Evolutionary conservation across 2,329 filamentous ascomycete genomes (phyloP), one percentile per base, ranked within the genome.

Genomic region (Cercospora janseana): DNA sequence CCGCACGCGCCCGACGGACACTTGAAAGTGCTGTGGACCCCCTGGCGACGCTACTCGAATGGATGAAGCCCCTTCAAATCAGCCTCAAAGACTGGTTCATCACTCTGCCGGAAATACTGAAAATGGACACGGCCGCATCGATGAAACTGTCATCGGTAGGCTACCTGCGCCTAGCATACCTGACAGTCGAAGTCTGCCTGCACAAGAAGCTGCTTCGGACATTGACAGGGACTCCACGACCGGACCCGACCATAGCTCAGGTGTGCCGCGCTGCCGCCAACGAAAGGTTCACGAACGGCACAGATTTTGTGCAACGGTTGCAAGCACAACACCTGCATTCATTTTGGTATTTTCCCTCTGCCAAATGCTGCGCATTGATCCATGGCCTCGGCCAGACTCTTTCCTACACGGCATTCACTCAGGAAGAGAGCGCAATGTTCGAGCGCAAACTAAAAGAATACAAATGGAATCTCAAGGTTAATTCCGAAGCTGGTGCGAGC

Each of bases 301-400:
- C 74, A 54, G 68, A 69, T 13, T 74, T 76, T 49, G 65, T 75
- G n/a, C 68, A 72, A 26, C 60, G 66, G 13, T 62, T 76, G 4
- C 70, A 71, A 28, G 69, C 71, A 4, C 70, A 72, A 24, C 73
- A 76, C 38, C 65, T 75, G 6, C 69, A 72, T 27, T 72, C 72
- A 0, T 75, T 75, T 61, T 76, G 73, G 73, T 74, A 72, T 51
- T 75, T 70, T 12, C 67, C 70, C 4, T 72, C 72, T 3, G 69
- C 69, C 20, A 70, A 71, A 58, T 70, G 69, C 52, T 69, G 73
- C 43, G 67, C 68, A 1, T 62, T 74, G n/a, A 64, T 74, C 6
- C 69, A 71, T 7, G 67, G 69, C 1, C 72, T 73, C 45, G 69
- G 70, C 24, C 67, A 69, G 23, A 64, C 72, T 2, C 58, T 75